Base-by-base conservation (phyloP, 2,329 filamentous ascomycete species). In the Clarireedia homoeocarpa region DNA sequence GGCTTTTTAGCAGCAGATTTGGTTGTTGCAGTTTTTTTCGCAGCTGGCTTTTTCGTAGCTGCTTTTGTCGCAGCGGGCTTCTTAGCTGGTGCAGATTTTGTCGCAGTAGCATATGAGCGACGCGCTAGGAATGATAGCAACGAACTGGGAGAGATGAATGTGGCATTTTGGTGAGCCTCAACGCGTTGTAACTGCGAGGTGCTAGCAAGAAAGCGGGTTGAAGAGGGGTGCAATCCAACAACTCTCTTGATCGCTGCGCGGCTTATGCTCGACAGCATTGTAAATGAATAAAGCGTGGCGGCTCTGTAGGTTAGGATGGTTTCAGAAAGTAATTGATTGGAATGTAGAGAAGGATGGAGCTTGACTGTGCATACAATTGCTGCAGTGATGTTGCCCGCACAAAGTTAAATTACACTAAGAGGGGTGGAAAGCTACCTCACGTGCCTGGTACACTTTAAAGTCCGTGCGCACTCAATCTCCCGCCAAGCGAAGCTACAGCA, bases 211-310 rank as follows among this genome's bases (percentile, higher is more conserved):
- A 65, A 59, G 63, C 58, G 57, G 51, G 59, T 63, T 59, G 65
- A 62, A 63, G 66, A 64, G 45, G 51, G 17, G n/a, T 60, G 58
- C 48, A 55, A 56, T 56, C 59, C 59, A 49, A 58, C 58, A 30
- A 62, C 58, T 55, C 67, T 63, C 52, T 63, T 59, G 20, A 67
- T 56, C 14, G 69, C 62, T 27, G 66, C 63, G 54, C 69, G 66
- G 53, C 67, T 64, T 56, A 67, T 64, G 47, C 59, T 61, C 45
- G 67, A 65, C 53, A 71, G 58, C 70, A 71, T 71, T 53, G 48
- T 62, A 45, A 9, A 20, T 42, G 38, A 20, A 6, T 27, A 47
- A 27, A 17, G n/a, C 23, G 20, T 30, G 30, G 51, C 51, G 38
- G 38, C 38, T 42, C n/a, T 53, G 20, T 10, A 20, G 27, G 34